These are phyloP conservation scores for Cercophora sp. DNA, from an alignment of 495 filamentous ascomycete species.

Conservation along the genomic window DNA sequence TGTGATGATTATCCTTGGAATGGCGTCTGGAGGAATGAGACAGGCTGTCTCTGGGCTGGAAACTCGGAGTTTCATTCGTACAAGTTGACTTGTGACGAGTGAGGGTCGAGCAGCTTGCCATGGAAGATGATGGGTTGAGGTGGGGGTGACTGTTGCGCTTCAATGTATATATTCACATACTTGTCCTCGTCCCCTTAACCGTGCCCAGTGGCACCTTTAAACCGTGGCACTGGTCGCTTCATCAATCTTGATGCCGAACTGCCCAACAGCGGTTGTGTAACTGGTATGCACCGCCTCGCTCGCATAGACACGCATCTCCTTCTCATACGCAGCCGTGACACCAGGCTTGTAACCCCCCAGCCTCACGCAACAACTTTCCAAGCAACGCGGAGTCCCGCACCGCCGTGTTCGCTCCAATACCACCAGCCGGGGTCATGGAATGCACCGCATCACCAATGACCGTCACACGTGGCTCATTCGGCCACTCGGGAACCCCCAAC, in stretches of 20 bases:
- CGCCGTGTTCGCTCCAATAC: conserved; percentile 57
- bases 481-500: conserved; percentile 47
- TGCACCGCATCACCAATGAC: conserved; percentile 60
- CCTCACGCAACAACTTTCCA: conserved; percentile 41
- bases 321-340: conserved; percentile 50
- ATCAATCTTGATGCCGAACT: conserved; percentile 41
- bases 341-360: conserved; percentile 38
- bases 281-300: conserved; percentile 46
- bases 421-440: conserved; percentile 59
- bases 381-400: conserved; percentile 49
- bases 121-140: too few relatives aligned
- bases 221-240: conserved; percentile 17
- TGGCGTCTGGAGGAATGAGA: not conserved
- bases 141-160: too few relatives aligned
- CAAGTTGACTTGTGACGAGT: not conserved
- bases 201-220: too few relatives aligned
- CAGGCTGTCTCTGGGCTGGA: not conserved
- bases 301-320: conserved; percentile 52
- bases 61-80: not conserved
- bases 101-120: too few relatives aligned
- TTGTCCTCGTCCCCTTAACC: too few relatives aligned
- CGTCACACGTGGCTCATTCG: conserved; percentile 50
- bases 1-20: not conserved
- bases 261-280: conserved; percentile 35
- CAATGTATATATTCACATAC: too few relatives aligned